Evolutionary conservation across 2,329 filamentous ascomycete genomes (phyloP), one percentile per base, ranked within the genome.

Genomic region (Clarireedia hainanense): DNA sequence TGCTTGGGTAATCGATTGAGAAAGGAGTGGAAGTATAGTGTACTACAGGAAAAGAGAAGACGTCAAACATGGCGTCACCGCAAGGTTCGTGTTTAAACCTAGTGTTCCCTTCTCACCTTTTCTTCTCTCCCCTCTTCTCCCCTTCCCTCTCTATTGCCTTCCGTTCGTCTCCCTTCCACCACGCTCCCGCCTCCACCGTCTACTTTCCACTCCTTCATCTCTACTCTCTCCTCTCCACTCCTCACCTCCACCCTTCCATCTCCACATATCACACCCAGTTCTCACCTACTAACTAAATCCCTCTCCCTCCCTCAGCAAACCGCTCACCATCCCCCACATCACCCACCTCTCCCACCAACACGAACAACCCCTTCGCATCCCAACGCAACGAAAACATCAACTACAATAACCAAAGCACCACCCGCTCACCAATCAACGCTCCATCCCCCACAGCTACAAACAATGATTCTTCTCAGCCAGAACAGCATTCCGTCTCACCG

Each of bases 281-380:
- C 20, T 20, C 9, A 14, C 15, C 27, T 30, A 30, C 23, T 14
- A 34, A 3, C 20, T 17, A 7, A 6, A 2, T 23, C 5, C 20
- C 36, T 20, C 5, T 1, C 17, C 24, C 37, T 42, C 7, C 27
- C n/a, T 3, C 15, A 9, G 6, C 14, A 17, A 45, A n/a, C 46
- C 39, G 46, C 34, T 6, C 46, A 53, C 34, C 51, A 50, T 23
- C 27, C 36, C 26, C 46, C 17, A n/a, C 30, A n/a, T 49, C 52
- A 6, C 34, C 45, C 6, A 42, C 46, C 46, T 43, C 52, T 17
- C 46, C 17, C 36, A 6, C 27, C 26, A 6, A 39, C 52, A 1
- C 46, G 24, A 39, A 42, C 14, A 46, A 55, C 10, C 52, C 52
- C 5, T 55, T 55, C 6, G 52, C 52, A 6, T 24, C 52, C 3